phyloP scores from a whole-genome alignment of 2,329 filamentous ascomycete species.

The Calonectria crousiana region DNA sequence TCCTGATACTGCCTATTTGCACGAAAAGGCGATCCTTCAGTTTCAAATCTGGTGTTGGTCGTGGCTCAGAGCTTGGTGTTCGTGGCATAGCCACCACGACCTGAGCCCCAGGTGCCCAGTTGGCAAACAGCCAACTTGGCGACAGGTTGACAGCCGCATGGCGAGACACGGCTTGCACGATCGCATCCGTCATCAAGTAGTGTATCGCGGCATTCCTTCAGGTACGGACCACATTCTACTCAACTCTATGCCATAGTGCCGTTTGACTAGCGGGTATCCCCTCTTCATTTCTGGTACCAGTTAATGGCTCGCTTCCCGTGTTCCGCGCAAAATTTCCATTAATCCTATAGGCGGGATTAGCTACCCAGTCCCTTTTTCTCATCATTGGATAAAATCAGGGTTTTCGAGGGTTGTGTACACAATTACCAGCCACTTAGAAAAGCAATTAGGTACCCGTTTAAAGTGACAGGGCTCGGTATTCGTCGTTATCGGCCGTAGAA shows the following conservation, averaged over 20 bases:
- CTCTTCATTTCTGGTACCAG: background rate
- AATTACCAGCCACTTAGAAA: background rate
- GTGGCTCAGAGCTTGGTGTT: background rate
- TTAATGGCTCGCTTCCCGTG: conserved; percentile 5
- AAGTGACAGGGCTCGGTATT: background rate
- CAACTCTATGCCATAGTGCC: background rate
- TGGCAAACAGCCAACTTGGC: background rate
- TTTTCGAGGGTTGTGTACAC: background rate
- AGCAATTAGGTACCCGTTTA: conserved; percentile 1
- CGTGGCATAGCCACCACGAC: background rate
- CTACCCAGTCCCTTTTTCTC: background rate
- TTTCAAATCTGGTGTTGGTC: background rate
- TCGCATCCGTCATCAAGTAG: background rate
- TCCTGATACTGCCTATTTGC: too few relatives aligned
- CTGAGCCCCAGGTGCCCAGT: background rate
- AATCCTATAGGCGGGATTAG: background rate
- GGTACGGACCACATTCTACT: background rate
- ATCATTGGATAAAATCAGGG: conserved; percentile 8
- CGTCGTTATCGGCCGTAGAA: background rate
- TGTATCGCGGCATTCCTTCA: background rate
- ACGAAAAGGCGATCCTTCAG: background rate
- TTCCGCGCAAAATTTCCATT: background rate
- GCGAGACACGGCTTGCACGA: background rate
- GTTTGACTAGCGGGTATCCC: background rate
- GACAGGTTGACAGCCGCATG: background rate